Conservation (phyloP, 768 basidiomycete species). For the Boletellus sp. region DNA sequence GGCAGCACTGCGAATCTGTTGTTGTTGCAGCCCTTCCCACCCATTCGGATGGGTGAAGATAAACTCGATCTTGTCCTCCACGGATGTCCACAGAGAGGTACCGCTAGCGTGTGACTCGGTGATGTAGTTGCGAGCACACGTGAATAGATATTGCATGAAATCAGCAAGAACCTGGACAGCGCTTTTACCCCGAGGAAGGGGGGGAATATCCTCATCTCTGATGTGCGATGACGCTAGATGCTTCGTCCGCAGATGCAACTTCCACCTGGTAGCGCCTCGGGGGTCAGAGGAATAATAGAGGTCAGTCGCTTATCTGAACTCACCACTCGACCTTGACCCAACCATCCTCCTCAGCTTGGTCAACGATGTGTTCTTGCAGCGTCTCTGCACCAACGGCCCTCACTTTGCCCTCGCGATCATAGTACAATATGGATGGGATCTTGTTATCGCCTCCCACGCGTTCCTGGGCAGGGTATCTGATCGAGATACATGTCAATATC, state of each 20-base stretch:
- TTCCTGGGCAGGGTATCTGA: constrained; percentile 45
- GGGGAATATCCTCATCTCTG: background rate
- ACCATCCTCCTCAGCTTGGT: constrained; percentile 36
- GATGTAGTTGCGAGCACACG: constrained; percentile 21
- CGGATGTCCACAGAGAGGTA: constrained; percentile 16
- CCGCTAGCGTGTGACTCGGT: constrained; percentile 27
- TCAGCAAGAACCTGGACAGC: background rate
- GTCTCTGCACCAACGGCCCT: constrained; percentile 45
- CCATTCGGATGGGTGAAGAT: constrained; percentile 31
- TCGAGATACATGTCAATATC: background rate
- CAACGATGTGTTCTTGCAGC: constrained; percentile 31
- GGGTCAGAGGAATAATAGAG: background rate
- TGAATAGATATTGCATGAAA: constrained; percentile 28
- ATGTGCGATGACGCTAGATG: background rate
- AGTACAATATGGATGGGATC: constrained; percentile 47
- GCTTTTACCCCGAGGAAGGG: background rate
- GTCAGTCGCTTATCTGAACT: background rate
- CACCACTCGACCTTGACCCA: constrained; percentile 41
- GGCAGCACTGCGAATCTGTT: constrained; percentile 24
- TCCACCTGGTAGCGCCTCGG: constrained; percentile 19
- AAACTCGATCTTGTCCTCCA: constrained; percentile 19
- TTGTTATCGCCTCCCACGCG: constrained; percentile 43
- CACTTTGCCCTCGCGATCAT: constrained; percentile 37
- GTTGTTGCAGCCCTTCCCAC: constrained; percentile 33
- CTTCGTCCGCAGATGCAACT: constrained; percentile 35